Evolutionary conservation across 176 grass and related monocot species (phyloP).

Genomic region (Puccinellia tenuiflora): DNA sequence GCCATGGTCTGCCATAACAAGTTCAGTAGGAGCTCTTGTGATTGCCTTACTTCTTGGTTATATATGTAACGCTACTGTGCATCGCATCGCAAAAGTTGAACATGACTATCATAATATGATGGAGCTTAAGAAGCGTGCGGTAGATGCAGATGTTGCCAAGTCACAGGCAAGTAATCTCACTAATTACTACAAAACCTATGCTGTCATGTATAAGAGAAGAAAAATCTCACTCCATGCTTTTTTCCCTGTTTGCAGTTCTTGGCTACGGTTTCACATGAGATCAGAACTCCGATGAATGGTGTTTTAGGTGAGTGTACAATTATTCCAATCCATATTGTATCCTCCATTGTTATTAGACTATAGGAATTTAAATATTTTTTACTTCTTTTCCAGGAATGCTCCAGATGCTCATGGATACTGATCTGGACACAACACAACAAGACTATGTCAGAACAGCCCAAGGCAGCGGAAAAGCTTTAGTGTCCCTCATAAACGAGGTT

Average conservation of each 20-base stretch:
- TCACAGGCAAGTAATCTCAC: slow-evolving; percentile 54
- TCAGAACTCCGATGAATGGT: slow-evolving; percentile 99
- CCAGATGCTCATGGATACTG: slow-evolving; percentile 99
- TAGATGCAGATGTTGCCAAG: slow-evolving; percentile 88
- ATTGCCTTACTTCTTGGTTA: slow-evolving; percentile 63
- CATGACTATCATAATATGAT: slow-evolving; percentile 80
- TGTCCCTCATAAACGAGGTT: slow-evolving; percentile 96
- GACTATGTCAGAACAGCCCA: slow-evolving; percentile 98
- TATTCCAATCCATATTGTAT: not conserved
- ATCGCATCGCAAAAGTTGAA: slow-evolving; percentile 80
- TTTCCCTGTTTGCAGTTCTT: slow-evolving; percentile 70
- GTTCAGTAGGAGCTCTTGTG: slow-evolving; percentile 66
- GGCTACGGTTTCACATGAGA: slow-evolving; percentile 99
- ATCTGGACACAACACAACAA: slow-evolving; percentile 85
- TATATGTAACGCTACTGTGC: slow-evolving; percentile 75
- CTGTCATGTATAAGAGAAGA: not conserved
- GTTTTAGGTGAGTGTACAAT: slow-evolving; percentile 68
- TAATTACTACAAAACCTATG: not conserved
- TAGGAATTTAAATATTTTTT: not conserved
- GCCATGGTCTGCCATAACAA: slow-evolving; percentile 82
- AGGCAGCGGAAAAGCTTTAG: slow-evolving; percentile 89
- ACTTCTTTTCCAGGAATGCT: slow-evolving; percentile 70
- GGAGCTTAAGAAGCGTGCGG: slow-evolving; percentile 68
- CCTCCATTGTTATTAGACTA: not conserved
- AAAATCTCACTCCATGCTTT: not conserved